Evolutionary conservation across 495 filamentous ascomycete species (phyloP).

Genomic region (Penicillium taxi): DNA sequence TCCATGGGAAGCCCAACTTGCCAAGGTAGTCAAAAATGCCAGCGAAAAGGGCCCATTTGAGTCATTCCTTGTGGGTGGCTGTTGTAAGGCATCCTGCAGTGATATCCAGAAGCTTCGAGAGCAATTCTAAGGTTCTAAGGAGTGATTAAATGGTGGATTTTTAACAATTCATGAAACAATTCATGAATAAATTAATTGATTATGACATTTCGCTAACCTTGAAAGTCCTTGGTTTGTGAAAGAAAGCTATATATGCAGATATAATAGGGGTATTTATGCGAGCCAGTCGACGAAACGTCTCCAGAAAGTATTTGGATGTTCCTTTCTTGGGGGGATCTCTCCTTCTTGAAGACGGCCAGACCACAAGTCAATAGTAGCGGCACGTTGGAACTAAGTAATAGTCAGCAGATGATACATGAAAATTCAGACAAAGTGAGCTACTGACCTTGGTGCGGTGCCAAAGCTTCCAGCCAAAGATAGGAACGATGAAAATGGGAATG

Average conservation of each 20-base stretch:
- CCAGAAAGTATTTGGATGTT: conserved; percentile 16
- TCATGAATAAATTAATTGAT: conserved; percentile 4
- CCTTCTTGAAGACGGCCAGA: conserved; percentile 32
- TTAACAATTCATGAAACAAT: neutral
- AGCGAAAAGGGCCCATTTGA: conserved; percentile 40
- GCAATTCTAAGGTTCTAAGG: conserved; percentile 21
- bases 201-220: conserved; percentile 1
- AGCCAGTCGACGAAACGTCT: conserved; percentile 28
- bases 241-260: conserved; percentile 1
- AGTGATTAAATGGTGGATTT: too few species aligned
- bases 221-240: too few species aligned
- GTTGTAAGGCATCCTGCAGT: conserved; percentile 48
- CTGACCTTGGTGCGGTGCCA: conserved; percentile 42
- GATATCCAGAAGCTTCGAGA: conserved; percentile 42
- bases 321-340: conserved; percentile 18
- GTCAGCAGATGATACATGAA: conserved; percentile 2
- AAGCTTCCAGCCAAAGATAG: conserved; percentile 55
- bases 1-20: conserved; percentile 44
- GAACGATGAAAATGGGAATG: conserved; percentile 47
- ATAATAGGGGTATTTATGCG: conserved; percentile 1
- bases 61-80: conserved; percentile 50
- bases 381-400: conserved; percentile 17
- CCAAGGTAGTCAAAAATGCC: conserved; percentile 26
- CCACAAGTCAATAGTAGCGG: conserved; percentile 27
- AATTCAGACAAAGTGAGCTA: neutral